These are phyloP conservation scores for Ailanthus altissimus DNA, from an alignment of 345 rosid genomes.

Conservation along the genomic window DNA sequence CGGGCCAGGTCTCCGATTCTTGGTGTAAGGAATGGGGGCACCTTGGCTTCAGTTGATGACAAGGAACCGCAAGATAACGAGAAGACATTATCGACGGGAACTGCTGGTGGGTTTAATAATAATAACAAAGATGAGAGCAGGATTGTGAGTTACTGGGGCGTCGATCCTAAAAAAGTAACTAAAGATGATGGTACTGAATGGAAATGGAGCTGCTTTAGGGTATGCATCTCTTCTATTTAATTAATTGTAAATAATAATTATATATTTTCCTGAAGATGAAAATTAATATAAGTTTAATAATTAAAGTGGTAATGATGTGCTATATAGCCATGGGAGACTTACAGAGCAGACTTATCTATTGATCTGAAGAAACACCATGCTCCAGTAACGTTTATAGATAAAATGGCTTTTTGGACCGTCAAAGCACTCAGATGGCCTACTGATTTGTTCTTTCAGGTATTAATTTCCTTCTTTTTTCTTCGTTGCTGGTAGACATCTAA, in stretches of 20 bases:
- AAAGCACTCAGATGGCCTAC: slow-evolving; percentile 71
- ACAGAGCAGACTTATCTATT: slow-evolving; percentile 54
- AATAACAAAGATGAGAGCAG: slow-evolving; percentile 30
- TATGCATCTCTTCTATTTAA: not conserved
- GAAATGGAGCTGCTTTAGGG: slow-evolving; percentile 69
- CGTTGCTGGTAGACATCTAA: too few relatives aligned
- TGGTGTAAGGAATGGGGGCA: slow-evolving; percentile 22
- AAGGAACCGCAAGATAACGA: slow-evolving; percentile 19
- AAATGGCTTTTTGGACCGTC: slow-evolving; percentile 67
- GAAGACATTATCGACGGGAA: not conserved
- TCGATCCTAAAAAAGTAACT: slow-evolving; percentile 40
- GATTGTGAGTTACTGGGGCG: slow-evolving; percentile 58
- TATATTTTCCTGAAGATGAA: not conserved
- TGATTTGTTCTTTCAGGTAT: slow-evolving; percentile 78
- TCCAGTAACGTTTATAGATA: slow-evolving; percentile 51
- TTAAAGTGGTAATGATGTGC: not conserved
- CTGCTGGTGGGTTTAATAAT: not conserved
- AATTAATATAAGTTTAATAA: not conserved
- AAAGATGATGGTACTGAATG: slow-evolving; percentile 62
- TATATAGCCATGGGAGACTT: slow-evolving; percentile 59
- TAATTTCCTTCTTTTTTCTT: too few relatives aligned
- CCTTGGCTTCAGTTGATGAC: slow-evolving; percentile 26
- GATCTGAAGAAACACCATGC: slow-evolving; percentile 73
- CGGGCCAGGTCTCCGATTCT: slow-evolving; percentile 28
- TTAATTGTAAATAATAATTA: not conserved